Evolutionary conservation across 1,284 basidiomycete genomes (phyloP).

Genomic region (Boletus semigastroideus): DNA sequence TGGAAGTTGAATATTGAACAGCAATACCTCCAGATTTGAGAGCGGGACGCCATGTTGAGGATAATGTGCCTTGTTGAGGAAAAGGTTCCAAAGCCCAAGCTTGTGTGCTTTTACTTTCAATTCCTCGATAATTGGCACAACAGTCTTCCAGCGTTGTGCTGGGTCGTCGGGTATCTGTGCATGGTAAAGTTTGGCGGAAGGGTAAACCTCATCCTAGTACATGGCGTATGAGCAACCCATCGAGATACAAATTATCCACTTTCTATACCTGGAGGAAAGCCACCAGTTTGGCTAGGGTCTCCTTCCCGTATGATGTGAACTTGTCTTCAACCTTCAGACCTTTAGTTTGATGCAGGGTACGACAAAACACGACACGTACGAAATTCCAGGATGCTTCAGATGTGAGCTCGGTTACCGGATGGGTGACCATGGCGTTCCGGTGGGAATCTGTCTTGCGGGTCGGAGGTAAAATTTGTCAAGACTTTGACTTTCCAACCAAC

Average conservation of each 20-base stretch:
- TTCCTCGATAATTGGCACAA: slow-evolving; percentile 80
- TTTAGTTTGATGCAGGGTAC: slow-evolving; percentile 7
- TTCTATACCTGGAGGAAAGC: slow-evolving; percentile 77
- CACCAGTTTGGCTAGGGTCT: slow-evolving; percentile 81
- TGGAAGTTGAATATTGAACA: background rate
- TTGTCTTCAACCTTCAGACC: slow-evolving; percentile 78
- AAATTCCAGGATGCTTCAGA: slow-evolving; percentile 82
- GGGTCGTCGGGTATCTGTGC: slow-evolving; percentile 83
- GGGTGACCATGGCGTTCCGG: slow-evolving; percentile 34
- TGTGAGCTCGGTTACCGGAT: slow-evolving; percentile 72
- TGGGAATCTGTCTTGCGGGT: background rate
- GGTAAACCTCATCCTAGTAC: slow-evolving; percentile 89
- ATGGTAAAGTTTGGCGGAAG: slow-evolving; percentile 76
- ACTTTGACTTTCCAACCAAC: too few species aligned
- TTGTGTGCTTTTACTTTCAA: slow-evolving; percentile 88
- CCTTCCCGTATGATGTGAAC: slow-evolving; percentile 86
- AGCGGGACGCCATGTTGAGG: slow-evolving; percentile 86
- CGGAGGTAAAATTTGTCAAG: too few species aligned
- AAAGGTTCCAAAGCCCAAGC: slow-evolving; percentile 95
- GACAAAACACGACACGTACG: slow-evolving; percentile 42
- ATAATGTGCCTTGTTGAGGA: slow-evolving; percentile 93
- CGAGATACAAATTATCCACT: background rate
- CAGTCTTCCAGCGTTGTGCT: slow-evolving; percentile 77
- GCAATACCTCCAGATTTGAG: slow-evolving; percentile 84
- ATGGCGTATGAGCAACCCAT: slow-evolving; percentile 6